Conservation (phyloP, 805 yeast genomes). For the Cyberlindnera americana region DNA sequence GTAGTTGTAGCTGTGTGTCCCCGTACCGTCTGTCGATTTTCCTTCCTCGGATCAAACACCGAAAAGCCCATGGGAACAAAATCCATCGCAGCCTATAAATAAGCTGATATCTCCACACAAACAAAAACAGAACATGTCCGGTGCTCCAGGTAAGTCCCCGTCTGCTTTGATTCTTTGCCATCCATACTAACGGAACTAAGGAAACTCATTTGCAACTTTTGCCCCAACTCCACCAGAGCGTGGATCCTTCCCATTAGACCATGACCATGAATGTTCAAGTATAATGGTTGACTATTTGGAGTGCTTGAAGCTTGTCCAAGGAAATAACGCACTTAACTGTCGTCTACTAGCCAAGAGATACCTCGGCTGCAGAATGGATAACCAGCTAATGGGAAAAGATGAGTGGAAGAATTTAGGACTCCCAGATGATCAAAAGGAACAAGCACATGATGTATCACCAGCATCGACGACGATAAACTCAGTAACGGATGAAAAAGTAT, state of each 20-base stretch:
- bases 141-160: conserved; percentile 18
- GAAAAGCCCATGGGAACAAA: no score
- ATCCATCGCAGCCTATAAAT: no score
- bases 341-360: conserved; percentile 78
- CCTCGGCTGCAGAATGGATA: conserved; percentile 84
- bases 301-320: conserved; percentile 74
- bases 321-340: conserved; percentile 90
- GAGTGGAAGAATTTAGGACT: conserved; percentile 61
- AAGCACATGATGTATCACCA: not conserved
- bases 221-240: conserved; percentile 93
- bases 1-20: no score
- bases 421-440: conserved; percentile 43
- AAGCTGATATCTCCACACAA: not conserved
- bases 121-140: conserved; percentile 10
- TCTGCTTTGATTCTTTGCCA: no score
- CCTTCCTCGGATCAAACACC: not conserved
- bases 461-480: not conserved
- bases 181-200: conserved; percentile 23
- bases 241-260: conserved; percentile 95
- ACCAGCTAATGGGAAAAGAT: conserved; percentile 57
- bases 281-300: conserved; percentile 72
- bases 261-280: conserved; percentile 73
- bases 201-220: conserved; percentile 45
- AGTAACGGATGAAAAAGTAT: not conserved
- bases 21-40: no score